Base-by-base conservation (phyloP, 768 basidiomycete genomes). In the Glaciozyma antarctica region DNA sequence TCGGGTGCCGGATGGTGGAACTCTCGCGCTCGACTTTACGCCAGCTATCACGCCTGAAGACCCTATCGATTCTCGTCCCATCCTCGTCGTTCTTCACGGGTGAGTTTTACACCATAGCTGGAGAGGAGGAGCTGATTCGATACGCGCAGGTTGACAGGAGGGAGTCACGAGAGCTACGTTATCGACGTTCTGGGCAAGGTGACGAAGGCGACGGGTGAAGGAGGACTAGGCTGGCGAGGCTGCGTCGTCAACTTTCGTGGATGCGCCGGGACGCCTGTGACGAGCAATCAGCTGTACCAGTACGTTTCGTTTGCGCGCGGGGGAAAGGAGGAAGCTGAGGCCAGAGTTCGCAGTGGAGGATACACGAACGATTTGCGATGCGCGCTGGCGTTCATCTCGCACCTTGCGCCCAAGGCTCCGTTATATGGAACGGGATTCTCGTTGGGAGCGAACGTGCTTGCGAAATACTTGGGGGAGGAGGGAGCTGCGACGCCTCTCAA, bases 241-340 rank as follows among this genome's bases (percentile, higher is more conserved):
- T 86, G 88, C 17, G 90, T 97, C 13, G 82, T 93, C 75, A 95
- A 94, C 78, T 93, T 88, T 77, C 83, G 93, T 72, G 92, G 91
- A 74, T 94, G 91, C 88, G 92, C 91, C 61, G 86, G 87, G 44
- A 84, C 87, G 38, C 88, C 88, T 3, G 76, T 97, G 63, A 94
- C 90, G 3, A 85, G 84, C 61, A 83, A 84, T 6, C 86, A 90
- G 71, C 78, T 95, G 47, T 97, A 79, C 62, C 68, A 66, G 60
- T 74, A 38, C 19, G 66, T 45, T 5, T 15, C 19, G 13, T n/a
- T 45, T 8, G n/a, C 17, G 21, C 30, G 48, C 22, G 32, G 26
- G 22, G 34, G 26, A 28, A 22, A n/a, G 19, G 6, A 6, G 26
- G 19, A 6, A 17, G 12, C 15, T 13, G 32, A 21, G 13, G 34